Evolutionary conservation across 257 asterid species (phyloP).

Genomic region (Solanum pinnatisectum): DNA sequence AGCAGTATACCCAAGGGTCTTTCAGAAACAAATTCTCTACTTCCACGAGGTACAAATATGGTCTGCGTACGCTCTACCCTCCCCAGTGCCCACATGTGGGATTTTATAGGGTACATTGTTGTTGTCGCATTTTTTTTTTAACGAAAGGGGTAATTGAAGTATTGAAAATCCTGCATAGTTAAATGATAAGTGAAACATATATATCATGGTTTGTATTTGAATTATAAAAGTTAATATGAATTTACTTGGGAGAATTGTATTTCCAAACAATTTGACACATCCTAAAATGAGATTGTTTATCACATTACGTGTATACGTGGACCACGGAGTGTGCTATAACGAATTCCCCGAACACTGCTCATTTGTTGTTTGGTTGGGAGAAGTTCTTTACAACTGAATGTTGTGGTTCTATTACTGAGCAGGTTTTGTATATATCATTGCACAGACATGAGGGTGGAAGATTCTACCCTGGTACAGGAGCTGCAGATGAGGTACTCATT

Average conservation of each 20-base stretch:
- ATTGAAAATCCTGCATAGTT: not conserved
- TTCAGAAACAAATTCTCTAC: not conserved
- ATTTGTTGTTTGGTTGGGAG: not conserved
- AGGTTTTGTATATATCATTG: conserved; percentile 93
- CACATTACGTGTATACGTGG: not conserved
- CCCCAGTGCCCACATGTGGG: not conserved
- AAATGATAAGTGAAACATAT: not conserved
- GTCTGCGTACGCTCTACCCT: not conserved
- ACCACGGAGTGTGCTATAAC: not conserved
- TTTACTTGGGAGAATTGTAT: not conserved
- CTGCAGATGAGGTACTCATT: conserved; percentile 70
- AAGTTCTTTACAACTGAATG: not conserved
- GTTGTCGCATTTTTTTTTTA: not conserved
- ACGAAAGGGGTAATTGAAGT: not conserved
- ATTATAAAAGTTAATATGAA: not conserved
- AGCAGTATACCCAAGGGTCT: not conserved
- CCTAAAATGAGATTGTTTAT: not conserved
- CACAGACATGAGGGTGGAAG: conserved; percentile 93
- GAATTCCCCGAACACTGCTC: not conserved
- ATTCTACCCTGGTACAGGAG: conserved; percentile 98
- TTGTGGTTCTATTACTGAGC: not conserved
- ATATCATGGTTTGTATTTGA: not conserved
- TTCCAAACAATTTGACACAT: not conserved
- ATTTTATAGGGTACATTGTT: not conserved
- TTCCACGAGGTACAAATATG: not conserved